phyloP scores from a whole-genome alignment of 1,284 basidiomycete species.

The Ustilago sp. region DNA sequence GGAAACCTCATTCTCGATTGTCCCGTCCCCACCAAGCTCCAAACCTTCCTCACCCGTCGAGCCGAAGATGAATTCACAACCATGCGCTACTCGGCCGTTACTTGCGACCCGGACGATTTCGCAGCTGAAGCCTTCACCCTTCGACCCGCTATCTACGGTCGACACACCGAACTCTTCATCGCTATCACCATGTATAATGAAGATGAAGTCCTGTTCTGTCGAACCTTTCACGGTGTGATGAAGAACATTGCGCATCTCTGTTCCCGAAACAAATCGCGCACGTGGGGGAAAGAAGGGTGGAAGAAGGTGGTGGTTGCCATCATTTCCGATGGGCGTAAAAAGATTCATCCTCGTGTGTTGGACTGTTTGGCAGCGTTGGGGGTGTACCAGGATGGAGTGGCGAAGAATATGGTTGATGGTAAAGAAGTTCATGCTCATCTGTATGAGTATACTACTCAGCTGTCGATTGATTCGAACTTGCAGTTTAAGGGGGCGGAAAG shows the following conservation, averaged over 20 bases:
- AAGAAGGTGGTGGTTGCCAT: slow-evolving; percentile 81
- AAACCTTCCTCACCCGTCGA: slow-evolving; percentile 78
- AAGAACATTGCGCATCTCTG: slow-evolving; percentile 75
- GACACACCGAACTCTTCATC: slow-evolving; percentile 87
- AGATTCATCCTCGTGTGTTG: slow-evolving; percentile 90
- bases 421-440: slow-evolving; percentile 91
- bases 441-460: slow-evolving; percentile 94
- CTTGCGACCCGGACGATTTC: slow-evolving; percentile 82
- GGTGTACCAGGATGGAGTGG: slow-evolving; percentile 77
- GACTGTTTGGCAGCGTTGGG: slow-evolving; percentile 78
- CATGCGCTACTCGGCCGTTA: slow-evolving; percentile 72
- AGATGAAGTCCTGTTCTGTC: slow-evolving; percentile 90
- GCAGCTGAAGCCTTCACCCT: slow-evolving; percentile 84
- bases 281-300: slow-evolving; percentile 97
- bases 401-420: slow-evolving; percentile 89
- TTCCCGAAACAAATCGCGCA: slow-evolving; percentile 89
- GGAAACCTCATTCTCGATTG: slow-evolving; percentile 70
- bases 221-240: slow-evolving; percentile 97
- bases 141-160: slow-evolving; percentile 82
- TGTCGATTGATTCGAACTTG: slow-evolving; percentile 86
- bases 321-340: slow-evolving; percentile 91
- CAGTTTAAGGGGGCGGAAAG: slow-evolving; percentile 96
- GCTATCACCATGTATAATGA: slow-evolving; percentile 91
- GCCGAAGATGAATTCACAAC: slow-evolving; percentile 85
- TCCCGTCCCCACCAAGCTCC: slow-evolving; percentile 68